These are phyloP conservation scores for Eucalyptus melliodora DNA, from an alignment of 345 rosid species.

Conservation along the genomic window DNA sequence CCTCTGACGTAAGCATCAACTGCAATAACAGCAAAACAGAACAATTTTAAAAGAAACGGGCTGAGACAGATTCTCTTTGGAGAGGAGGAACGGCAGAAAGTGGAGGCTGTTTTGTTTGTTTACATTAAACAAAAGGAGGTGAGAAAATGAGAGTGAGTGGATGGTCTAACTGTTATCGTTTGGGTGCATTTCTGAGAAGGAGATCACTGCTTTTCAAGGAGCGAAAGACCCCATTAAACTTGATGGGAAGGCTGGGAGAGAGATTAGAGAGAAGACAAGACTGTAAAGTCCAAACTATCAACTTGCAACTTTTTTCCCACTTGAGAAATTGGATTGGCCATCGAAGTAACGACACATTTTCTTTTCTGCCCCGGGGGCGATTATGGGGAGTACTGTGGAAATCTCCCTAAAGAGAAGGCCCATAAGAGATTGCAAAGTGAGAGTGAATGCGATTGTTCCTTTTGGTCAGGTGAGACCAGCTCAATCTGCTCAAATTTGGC, in stretches of 20 bases:
- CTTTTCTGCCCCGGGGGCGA: background rate
- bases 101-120: constrained; percentile 2
- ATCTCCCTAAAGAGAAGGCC: background rate
- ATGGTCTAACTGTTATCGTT: constrained; percentile 3
- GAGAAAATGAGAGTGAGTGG: background rate
- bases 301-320: background rate
- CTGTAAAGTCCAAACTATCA: background rate
- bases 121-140: background rate
- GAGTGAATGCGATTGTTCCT: background rate
- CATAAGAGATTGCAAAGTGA: background rate
- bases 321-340: background rate
- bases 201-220: constrained; percentile 1
- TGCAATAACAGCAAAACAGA: background rate
- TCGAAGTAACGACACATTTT: background rate
- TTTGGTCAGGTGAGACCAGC: background rate
- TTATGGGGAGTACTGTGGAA: background rate
- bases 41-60: background rate
- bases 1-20: background rate
- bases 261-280: background rate
- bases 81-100: background rate
- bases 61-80: background rate
- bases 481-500: background rate
- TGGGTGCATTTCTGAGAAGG: constrained; percentile 24
- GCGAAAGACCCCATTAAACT: background rate
- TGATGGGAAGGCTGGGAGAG: background rate